Conservation (phyloP, 495 filamentous ascomycete genomes). For the Immersiella caudata region DNA sequence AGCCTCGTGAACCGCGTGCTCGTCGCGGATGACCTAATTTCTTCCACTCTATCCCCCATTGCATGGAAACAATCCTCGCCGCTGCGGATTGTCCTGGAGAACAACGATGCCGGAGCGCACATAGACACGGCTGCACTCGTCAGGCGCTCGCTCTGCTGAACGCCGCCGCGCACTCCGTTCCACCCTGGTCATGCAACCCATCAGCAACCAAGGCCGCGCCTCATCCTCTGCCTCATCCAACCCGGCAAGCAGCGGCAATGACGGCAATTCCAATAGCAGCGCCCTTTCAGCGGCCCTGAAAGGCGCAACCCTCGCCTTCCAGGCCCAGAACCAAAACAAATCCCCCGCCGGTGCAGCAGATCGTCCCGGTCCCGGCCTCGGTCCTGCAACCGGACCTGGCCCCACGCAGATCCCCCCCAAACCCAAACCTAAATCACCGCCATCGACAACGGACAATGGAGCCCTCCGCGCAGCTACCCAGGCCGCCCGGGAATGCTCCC, state of each 20-base stretch:
- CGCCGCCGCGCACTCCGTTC: not conserved
- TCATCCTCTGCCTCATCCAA: slow-evolving; percentile 11
- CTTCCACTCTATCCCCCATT: not conserved
- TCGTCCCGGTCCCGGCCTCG: slow-evolving; percentile 22
- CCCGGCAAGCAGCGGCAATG: slow-evolving; percentile 17
- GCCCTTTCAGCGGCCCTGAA: slow-evolving; percentile 39
- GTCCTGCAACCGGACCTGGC: too few relatives aligned
- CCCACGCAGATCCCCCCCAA: too few relatives aligned
- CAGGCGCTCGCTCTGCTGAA: not conserved
- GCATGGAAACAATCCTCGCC: not conserved
- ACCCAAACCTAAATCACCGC: slow-evolving; percentile 4
- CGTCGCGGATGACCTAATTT: slow-evolving; percentile 1
- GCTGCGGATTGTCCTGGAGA: not conserved
- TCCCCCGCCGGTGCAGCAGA: slow-evolving; percentile 1
- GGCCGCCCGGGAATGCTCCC: slow-evolving; percentile 28
- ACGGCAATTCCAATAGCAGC: not conserved
- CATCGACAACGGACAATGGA: slow-evolving; percentile 38
- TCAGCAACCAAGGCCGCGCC: slow-evolving; percentile 13
- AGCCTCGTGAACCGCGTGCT: slow-evolving; percentile 1
- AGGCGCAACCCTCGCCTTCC: slow-evolving; percentile 52
- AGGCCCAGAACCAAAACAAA: slow-evolving; percentile 33
- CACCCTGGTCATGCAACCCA: slow-evolving; percentile 6
- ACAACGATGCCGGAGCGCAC: not conserved
- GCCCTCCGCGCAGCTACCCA: slow-evolving; percentile 55
- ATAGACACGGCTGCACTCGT: not conserved